Evolutionary conservation across 2,329 filamentous ascomycete species (phyloP).

Genomic region (Graphilbum fragrans): DNA sequence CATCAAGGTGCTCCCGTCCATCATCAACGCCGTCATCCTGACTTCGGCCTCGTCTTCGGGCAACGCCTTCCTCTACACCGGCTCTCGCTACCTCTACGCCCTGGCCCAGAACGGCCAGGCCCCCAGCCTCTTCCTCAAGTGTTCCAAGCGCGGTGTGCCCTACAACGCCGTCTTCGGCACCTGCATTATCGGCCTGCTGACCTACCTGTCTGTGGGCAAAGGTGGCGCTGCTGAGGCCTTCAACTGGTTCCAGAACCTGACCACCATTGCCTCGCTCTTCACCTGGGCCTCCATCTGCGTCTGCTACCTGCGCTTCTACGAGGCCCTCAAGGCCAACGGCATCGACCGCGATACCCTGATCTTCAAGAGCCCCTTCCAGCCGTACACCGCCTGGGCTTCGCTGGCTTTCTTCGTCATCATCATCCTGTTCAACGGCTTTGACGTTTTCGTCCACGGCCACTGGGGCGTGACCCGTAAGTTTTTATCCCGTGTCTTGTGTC

Average conservation of each 20-base stretch:
- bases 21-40: slow-evolving; percentile 51
- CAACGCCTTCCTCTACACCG: slow-evolving; percentile 47
- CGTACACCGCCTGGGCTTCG: slow-evolving; percentile 54
- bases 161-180: slow-evolving; percentile 25
- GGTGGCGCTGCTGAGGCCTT: slow-evolving; percentile 37
- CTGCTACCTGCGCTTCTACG: slow-evolving; percentile 58
- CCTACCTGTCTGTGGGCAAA: slow-evolving; percentile 56
- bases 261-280: slow-evolving; percentile 59
- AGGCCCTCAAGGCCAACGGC: slow-evolving; percentile 52
- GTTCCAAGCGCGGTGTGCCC: slow-evolving; percentile 40
- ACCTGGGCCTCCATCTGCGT: slow-evolving; percentile 56
- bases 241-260: slow-evolving; percentile 15
- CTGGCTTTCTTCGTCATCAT: slow-evolving; percentile 55
- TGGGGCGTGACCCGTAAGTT: slow-evolving; percentile 11
- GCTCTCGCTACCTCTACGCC: slow-evolving; percentile 47
- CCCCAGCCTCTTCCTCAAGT: slow-evolving; percentile 43
- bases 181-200: slow-evolving; percentile 49
- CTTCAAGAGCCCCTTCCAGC: slow-evolving; percentile 54
- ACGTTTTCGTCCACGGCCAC: slow-evolving; percentile 51
- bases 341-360: slow-evolving; percentile 51
- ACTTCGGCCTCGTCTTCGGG: slow-evolving; percentile 46
- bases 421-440: slow-evolving; percentile 60
- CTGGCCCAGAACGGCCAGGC: slow-evolving; percentile 48
- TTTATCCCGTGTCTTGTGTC: no score
- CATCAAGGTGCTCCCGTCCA: slow-evolving; percentile 49